phyloP scores from a whole-genome alignment of 768 basidiomycete genomes.

The Rhodotorula sphaerocarpa region DNA sequence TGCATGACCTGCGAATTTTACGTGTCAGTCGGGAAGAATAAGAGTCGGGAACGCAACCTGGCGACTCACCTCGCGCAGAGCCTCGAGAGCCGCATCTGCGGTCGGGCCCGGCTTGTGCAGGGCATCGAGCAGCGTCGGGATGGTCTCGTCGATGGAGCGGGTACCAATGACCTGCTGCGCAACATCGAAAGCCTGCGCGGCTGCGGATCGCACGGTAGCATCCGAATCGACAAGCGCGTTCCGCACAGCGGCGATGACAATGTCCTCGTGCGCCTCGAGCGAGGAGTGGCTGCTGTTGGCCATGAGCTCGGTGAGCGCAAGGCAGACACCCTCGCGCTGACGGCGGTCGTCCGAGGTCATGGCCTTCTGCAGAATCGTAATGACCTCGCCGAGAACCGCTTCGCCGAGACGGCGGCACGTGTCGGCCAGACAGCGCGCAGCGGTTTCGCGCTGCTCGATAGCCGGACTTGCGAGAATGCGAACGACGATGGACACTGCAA shows the following conservation, averaged over 20 bases:
- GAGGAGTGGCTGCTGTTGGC: constrained; percentile 73
- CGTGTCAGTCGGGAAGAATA: no score
- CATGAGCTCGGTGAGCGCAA: constrained; percentile 83
- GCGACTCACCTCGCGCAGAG: constrained; percentile 83
- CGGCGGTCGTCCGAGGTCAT: constrained; percentile 48
- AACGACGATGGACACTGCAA: constrained; percentile 55
- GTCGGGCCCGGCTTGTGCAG: constrained; percentile 84
- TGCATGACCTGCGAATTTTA: constrained; percentile 44
- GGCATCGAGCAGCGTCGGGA: constrained; percentile 86
- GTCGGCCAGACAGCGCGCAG: constrained; percentile 76
- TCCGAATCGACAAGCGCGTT: constrained; percentile 80
- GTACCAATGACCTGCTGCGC: constrained; percentile 86
- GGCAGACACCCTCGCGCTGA: constrained; percentile 70
- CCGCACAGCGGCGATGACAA: constrained; percentile 77
- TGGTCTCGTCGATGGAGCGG: constrained; percentile 90
- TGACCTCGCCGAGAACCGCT: constrained; percentile 71
- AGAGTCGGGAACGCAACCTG: background rate
- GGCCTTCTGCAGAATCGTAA: constrained; percentile 61
- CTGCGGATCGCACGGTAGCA: constrained; percentile 73
- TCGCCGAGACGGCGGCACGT: constrained; percentile 94
- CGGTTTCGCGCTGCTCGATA: constrained; percentile 87
- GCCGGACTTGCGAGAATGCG: constrained; percentile 66
- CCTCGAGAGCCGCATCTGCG: constrained; percentile 91
- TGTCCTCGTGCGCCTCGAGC: constrained; percentile 67
- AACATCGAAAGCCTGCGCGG: constrained; percentile 78